Conservation (phyloP, 495 filamentous ascomycete species). For the Recurvomyces mirabilis region DNA sequence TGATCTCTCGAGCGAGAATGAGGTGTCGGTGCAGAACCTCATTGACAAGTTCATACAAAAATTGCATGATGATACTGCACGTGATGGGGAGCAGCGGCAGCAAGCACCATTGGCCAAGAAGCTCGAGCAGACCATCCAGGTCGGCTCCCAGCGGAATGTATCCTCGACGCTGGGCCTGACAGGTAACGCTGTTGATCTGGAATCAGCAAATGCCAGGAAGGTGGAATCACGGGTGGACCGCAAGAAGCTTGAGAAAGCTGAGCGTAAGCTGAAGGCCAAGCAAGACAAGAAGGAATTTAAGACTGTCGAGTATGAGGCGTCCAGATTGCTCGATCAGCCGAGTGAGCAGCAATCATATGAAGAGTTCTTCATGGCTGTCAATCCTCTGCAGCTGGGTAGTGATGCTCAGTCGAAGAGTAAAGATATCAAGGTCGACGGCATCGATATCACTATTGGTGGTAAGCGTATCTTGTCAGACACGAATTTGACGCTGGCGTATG, state of each 20-base stretch:
- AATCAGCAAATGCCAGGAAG: slow-evolving; percentile 82
- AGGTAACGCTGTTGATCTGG: slow-evolving; percentile 75
- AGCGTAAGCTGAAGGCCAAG: slow-evolving; percentile 95
- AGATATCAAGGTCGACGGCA: slow-evolving; percentile 94
- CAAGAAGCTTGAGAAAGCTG: slow-evolving; percentile 99
- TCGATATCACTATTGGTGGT: slow-evolving; percentile 87
- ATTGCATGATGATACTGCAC: slow-evolving; percentile 61
- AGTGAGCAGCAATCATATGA: slow-evolving; percentile 89
- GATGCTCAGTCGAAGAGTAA: slow-evolving; percentile 72
- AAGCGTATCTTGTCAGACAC: slow-evolving; percentile 83
- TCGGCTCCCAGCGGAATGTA: slow-evolving; percentile 85
- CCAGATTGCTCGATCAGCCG: slow-evolving; percentile 70
- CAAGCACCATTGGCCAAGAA: slow-evolving; percentile 66
- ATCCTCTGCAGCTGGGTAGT: slow-evolving; percentile 81
- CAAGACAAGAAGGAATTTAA: slow-evolving; percentile 98
- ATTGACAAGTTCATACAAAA: slow-evolving; percentile 85
- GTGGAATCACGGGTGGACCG: slow-evolving; percentile 94
- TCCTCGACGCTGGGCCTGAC: slow-evolving; percentile 88
- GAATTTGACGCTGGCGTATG: slow-evolving; percentile 78
- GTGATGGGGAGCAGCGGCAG: slow-evolving; percentile 55
- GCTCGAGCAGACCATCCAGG: slow-evolving; percentile 90
- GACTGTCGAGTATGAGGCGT: slow-evolving; percentile 95
- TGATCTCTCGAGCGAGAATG: slow-evolving; percentile 55
- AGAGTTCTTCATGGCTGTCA: slow-evolving; percentile 99
- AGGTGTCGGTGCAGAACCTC: slow-evolving; percentile 64